These are phyloP conservation scores for Ceratorhiza oryzae-sativae DNA, from an alignment of 1,284 basidiomycete species.

Conservation along the genomic window DNA sequence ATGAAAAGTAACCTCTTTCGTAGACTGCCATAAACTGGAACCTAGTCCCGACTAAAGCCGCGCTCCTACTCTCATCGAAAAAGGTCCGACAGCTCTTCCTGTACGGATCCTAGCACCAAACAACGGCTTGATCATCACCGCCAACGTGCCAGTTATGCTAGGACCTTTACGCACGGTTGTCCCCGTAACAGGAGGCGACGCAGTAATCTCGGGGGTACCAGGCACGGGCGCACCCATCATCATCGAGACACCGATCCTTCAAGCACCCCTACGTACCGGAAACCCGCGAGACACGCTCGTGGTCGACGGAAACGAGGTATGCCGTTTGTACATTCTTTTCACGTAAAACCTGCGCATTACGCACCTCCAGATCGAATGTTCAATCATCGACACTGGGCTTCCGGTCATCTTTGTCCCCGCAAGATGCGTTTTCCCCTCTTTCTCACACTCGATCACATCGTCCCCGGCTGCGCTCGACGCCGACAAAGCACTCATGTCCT, in stretches of 20 bases:
- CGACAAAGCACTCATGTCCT: conserved; percentile 12
- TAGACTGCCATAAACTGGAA: conserved; percentile 38
- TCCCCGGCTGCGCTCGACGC: conserved; percentile 46
- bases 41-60: conserved; percentile 16
- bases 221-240: conserved; percentile 35
- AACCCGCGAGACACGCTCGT: conserved; percentile 19
- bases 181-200: conserved; percentile 35
- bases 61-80: background rate
- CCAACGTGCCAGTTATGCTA: conserved; percentile 32
- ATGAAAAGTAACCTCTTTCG: background rate
- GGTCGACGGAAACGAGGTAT: conserved; percentile 28
- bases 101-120: conserved; percentile 37
- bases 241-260: conserved; percentile 39
- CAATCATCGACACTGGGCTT: conserved; percentile 43
- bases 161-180: conserved; percentile 2
- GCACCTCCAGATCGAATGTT: conserved; percentile 27
- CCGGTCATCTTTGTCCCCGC: conserved; percentile 47
- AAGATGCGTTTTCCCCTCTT: conserved; percentile 47
- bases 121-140: conserved; percentile 38
- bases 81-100: conserved; percentile 17
- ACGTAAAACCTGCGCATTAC: background rate
- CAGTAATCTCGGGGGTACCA: conserved; percentile 37
- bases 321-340: background rate
- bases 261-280: conserved; percentile 26
- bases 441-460: conserved; percentile 44